phyloP scores from a whole-genome alignment of 2,329 filamentous ascomycete species.

The Talaromyces sp. region DNA sequence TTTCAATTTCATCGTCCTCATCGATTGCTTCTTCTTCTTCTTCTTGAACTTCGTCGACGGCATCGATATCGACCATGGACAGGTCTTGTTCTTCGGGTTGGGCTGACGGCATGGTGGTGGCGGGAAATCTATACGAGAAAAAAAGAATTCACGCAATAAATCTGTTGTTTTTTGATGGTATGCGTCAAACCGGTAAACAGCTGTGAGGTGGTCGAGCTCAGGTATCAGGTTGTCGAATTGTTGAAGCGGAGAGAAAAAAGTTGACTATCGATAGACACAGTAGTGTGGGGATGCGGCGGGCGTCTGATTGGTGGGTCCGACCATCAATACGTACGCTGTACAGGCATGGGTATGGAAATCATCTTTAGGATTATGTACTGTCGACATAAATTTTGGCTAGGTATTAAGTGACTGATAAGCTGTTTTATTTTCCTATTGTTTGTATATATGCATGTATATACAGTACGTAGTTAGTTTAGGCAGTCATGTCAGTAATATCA shows the following conservation, averaged over 20 bases:
- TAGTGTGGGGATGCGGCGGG: neutral
- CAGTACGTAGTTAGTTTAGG: too few species aligned
- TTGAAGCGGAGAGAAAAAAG: slow-evolving; percentile 13
- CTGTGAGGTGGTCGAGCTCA: neutral
- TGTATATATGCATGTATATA: neutral
- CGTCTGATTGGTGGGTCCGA: neutral
- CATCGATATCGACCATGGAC: slow-evolving; percentile 38
- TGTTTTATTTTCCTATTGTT: neutral
- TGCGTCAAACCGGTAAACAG: neutral
- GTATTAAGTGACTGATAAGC: too few species aligned
- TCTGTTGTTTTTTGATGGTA: neutral
- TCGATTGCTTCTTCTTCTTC: slow-evolving; percentile 43
- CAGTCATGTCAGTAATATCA: too few species aligned
- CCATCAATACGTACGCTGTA: neutral
- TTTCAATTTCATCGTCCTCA: slow-evolving; percentile 35
- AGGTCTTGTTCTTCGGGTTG: slow-evolving; percentile 35
- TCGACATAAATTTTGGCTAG: neutral
- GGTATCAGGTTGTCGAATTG: neutral
- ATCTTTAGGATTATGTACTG: neutral
- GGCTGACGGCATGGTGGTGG: slow-evolving; percentile 28
- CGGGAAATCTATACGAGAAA: neutral
- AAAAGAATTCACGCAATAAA: neutral
- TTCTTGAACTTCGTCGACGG: slow-evolving; percentile 25
- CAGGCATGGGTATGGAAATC: too few species aligned
- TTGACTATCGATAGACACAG: slow-evolving; percentile 14